phyloP scores from a whole-genome alignment of 140 eudicot genomes.

The Anethum foeniculum region DNA sequence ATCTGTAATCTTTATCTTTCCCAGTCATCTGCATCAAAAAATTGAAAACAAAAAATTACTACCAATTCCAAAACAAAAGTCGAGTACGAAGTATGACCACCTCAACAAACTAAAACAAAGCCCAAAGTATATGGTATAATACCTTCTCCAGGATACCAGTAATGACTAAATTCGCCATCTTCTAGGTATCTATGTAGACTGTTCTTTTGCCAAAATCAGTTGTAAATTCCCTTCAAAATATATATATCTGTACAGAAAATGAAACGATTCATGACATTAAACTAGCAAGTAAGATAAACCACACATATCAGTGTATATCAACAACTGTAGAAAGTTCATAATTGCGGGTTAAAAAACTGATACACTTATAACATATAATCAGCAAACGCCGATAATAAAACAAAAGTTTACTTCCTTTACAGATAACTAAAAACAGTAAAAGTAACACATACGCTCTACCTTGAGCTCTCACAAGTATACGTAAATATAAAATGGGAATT shows the following conservation, averaged over 20 bases:
- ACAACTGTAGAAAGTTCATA: neutral
- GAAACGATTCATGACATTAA: neutral
- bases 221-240: neutral
- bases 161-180: slow-evolving; percentile 68
- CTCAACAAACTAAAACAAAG: neutral
- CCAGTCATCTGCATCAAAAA: slow-evolving; percentile 78
- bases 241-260: slow-evolving; percentile 1
- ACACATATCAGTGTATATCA: neutral
- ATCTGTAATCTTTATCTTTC: slow-evolving; percentile 94
- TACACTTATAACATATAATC: neutral
- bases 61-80: neutral
- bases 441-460: neutral
- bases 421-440: neutral
- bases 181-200: slow-evolving; percentile 13
- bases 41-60: neutral
- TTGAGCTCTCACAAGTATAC: neutral
- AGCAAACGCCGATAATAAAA: neutral
- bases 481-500: neutral
- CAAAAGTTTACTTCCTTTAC: neutral
- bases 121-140: slow-evolving; percentile 14
- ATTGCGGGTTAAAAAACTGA: too few species aligned
- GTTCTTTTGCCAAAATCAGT: neutral
- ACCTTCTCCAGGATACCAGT: slow-evolving; percentile 85
- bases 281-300: neutral
- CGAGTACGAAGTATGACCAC: neutral